phyloP scores from a whole-genome alignment of 2,329 filamentous ascomycete genomes.

The Mariannaea elegans region DNA sequence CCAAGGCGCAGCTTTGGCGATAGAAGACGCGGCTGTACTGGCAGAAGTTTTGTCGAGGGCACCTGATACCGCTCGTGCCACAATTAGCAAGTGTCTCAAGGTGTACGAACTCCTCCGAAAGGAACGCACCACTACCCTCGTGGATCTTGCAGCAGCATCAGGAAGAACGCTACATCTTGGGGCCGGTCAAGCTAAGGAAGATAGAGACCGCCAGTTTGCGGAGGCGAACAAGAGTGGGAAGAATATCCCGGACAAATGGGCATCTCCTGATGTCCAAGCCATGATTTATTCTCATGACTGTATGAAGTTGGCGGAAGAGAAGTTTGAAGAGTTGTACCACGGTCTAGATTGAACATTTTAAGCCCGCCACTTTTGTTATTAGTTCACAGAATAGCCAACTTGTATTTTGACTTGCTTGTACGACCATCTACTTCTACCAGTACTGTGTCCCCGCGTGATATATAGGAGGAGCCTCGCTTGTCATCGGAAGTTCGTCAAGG shows the following conservation, averaged over 20 bases:
- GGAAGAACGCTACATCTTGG: conserved; percentile 63
- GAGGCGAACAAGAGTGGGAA: conserved; percentile 57
- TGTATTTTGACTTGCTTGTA: conserved; percentile 28
- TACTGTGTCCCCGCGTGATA: too few relatives aligned
- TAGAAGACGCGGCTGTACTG: conserved; percentile 71
- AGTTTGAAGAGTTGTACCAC: conserved; percentile 57
- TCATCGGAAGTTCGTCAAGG: too few relatives aligned
- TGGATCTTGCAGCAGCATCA: conserved; percentile 62
- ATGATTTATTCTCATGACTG: conserved; percentile 72
- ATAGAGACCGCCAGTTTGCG: conserved; percentile 65
- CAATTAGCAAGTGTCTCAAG: conserved; percentile 59
- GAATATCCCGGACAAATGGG: conserved; percentile 73
- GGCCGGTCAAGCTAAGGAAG: conserved; percentile 63
- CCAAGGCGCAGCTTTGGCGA: conserved; percentile 72
- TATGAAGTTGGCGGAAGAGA: conserved; percentile 59
- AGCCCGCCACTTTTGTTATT: not conserved
- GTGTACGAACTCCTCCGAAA: conserved; percentile 67
- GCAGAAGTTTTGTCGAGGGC: conserved; percentile 59
- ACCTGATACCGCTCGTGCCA: conserved; percentile 46
- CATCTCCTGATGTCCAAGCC: conserved; percentile 72
- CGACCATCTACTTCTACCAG: too few relatives aligned
- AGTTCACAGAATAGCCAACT: conserved; percentile 28
- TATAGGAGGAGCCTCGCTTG: too few relatives aligned
- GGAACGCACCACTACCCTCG: conserved; percentile 61
- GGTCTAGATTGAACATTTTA: not conserved